Evolutionary conservation across 2,329 filamentous ascomycete species (phyloP), one percentile per base, ranked within the genome.

Genomic region (Beauveria australis): DNA sequence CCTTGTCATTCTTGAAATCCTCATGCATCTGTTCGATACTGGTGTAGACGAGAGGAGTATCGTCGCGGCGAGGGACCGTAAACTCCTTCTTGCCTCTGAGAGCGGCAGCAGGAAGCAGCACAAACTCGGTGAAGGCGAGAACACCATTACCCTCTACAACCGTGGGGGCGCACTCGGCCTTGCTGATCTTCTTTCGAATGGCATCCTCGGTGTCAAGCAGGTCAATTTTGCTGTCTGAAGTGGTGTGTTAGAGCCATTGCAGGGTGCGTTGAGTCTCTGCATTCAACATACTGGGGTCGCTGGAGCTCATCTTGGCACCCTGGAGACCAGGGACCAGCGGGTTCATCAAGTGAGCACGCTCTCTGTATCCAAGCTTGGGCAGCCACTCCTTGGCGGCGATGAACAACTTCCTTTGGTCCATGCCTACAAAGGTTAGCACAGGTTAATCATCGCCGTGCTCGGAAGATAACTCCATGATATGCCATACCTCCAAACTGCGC

Each of bases 351-450:
- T 76, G 74, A 40, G 72, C 70, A 40, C 75, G 74, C 73, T 88
- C 85, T 66, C 84, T 85, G 80, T 96, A 97, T 55, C 91, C 92
- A 53, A 99, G 77, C 74, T 88, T 91, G 14, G 92, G 91, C 33
- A 97, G 77, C 75, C 88, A 88, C 66, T 97, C 93, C 65, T 88
- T 89, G 5, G 93, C 92, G 3, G 92, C 84, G 0, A 87, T 87
- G 72, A 96, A 96, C 64, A 96, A 86, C 76, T 96, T 97, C 62
- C 92, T 79, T 76, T 96, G 92, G 69, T 97, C 93, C 56, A 89
- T 76, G 65, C 78, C 71, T 59, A 33, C 48, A 24, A 28, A 26
- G 7, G 19, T 58, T 24, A 53, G 40, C 24, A 47, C 10, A 71
- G 6, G 4, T 7, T 12, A 14, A 49, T n/a, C 1, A 49, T n/a